phyloP scores from a whole-genome alignment of 1,284 basidiomycete genomes.

The Ustilago loliicola region DNA sequence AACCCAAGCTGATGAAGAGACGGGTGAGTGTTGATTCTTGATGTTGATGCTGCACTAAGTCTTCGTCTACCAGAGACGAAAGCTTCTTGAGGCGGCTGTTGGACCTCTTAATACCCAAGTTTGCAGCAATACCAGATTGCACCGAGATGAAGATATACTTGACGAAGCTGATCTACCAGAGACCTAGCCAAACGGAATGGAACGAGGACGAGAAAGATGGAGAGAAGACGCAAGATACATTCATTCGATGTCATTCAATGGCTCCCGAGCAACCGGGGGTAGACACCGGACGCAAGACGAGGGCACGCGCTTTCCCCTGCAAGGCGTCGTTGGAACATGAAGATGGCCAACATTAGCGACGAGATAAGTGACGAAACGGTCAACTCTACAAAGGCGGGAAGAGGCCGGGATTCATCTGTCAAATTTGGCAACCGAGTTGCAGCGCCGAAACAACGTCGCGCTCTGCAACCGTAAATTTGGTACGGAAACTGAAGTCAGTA shows the following conservation, averaged over 20 bases:
- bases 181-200: slow-evolving; percentile 19
- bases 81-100: slow-evolving; percentile 14
- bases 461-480: slow-evolving; percentile 15
- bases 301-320: slow-evolving; percentile 12
- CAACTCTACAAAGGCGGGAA: slow-evolving; percentile 1
- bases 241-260: not conserved
- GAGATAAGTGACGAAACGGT: not conserved
- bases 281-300: not conserved
- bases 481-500: slow-evolving; percentile 3
- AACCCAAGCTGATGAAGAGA: too few species aligned
- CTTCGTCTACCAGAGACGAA: slow-evolving; percentile 26
- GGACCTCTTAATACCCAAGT: not conserved
- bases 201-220: slow-evolving; percentile 7
- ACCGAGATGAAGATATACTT: not conserved
- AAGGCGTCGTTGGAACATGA: too few species aligned
- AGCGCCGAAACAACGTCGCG: slow-evolving; percentile 5
- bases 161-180: slow-evolving; percentile 30
- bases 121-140: slow-evolving; percentile 39
- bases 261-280: not conserved
- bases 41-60: not conserved
- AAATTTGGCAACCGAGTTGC: slow-evolving; percentile 24
- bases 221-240: not conserved
- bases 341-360: not conserved
- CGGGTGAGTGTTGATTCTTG: not conserved
- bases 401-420: slow-evolving; percentile 16